A percentile compares a stretch with the other conserved stretches of the same genome.
phyloP scores from a whole-genome alignment of 1,284 basidiomycete species.

The Malassezia sympodialis region DNA sequence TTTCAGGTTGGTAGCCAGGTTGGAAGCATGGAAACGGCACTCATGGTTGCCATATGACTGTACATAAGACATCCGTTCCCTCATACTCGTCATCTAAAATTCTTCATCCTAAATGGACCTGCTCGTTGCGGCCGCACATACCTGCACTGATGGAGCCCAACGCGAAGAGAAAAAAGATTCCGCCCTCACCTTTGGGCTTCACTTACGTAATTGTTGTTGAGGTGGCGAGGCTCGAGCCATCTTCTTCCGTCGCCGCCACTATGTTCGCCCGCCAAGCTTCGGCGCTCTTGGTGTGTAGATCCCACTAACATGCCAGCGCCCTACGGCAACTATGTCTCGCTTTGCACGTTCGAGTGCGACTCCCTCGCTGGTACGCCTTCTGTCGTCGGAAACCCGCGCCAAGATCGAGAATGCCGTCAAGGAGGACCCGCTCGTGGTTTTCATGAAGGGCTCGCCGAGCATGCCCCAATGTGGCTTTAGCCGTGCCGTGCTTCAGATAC shows the following conservation, averaged over 20 bases:
- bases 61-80: conserved; percentile 19
- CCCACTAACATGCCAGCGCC: conserved; percentile 4
- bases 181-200: background rate
- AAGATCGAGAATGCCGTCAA: conserved; percentile 55
- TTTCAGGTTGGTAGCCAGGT: conserved; percentile 42
- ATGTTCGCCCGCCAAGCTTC: conserved; percentile 14
- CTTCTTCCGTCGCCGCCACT: background rate
- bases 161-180: conserved; percentile 1
- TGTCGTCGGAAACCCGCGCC: conserved; percentile 51
- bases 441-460: conserved; percentile 82
- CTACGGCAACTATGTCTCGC: background rate
- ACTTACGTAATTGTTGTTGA: background rate
- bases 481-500: conserved; percentile 77
- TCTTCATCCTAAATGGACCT: conserved; percentile 25
- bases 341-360: background rate
- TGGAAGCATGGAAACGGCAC: conserved; percentile 31
- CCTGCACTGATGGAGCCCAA: background rate
- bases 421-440: conserved; percentile 68
- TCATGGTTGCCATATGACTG: conserved; percentile 3
- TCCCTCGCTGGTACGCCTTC: conserved; percentile 31
- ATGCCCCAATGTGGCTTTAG: conserved; percentile 76
- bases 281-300: conserved; percentile 9
- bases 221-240: background rate
- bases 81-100: conserved; percentile 44
- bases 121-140: background rate